phyloP scores from a whole-genome alignment of 2,329 filamentous ascomycete genomes.

The Keithomyces neogunnii region DNA sequence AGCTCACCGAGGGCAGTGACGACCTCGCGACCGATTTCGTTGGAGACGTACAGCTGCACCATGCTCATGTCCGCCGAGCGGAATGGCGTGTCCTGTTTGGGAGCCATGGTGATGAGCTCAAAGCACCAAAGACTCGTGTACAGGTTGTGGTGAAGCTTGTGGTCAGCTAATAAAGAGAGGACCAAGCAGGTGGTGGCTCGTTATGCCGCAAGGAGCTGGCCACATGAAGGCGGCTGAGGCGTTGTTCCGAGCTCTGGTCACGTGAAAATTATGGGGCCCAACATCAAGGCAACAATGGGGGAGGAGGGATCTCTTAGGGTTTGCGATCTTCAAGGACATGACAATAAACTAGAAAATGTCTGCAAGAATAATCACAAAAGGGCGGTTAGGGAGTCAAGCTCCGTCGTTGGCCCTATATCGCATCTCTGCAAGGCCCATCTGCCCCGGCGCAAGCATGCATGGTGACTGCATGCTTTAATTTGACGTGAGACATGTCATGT shows the following conservation, averaged over 20 bases:
- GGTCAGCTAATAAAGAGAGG: conserved; percentile 12
- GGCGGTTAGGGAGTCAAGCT: no score
- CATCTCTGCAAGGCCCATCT: no score
- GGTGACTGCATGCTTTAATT: no score
- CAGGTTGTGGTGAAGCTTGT: conserved; percentile 20
- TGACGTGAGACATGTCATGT: no score
- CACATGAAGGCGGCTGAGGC: conserved; percentile 12
- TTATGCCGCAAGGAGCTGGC: conserved; percentile 15
- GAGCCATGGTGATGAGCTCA: conserved; percentile 44
- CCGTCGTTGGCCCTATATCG: no score
- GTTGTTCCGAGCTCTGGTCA: conserved; percentile 18
- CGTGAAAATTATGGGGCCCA: conserved; percentile 12
- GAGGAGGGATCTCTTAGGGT: no score
- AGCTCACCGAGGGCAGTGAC: conserved; percentile 94
- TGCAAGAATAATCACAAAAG: no score
- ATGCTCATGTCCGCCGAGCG: conserved; percentile 99
- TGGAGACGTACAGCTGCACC: conserved; percentile 98
- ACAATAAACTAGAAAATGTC: no score
- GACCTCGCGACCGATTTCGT: conserved; percentile 96
- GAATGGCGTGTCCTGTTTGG: conserved; percentile 85
- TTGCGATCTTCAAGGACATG: no score
- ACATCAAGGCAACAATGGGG: not conserved
- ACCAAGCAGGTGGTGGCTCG: conserved; percentile 11
- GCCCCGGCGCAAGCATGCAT: no score
- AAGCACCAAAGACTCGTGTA: conserved; percentile 21